Percentiles rank a stretch among this genome's conserved stretches.
Evolutionary conservation across 306 rosid species (phyloP).

Genomic region (Casuarina glauca): DNA sequence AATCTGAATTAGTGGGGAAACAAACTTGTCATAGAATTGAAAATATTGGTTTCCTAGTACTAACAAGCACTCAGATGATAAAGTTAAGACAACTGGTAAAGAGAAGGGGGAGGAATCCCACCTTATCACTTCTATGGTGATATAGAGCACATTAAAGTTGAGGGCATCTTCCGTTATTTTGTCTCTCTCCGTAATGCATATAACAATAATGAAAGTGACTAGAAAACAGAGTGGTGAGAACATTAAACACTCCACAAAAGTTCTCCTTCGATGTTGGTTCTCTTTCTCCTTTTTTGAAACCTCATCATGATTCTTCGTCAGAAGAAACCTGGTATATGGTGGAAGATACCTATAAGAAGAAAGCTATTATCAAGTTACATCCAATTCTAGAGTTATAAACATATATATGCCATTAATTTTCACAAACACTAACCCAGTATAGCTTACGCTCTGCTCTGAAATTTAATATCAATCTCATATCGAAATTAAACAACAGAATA

Average conservation of each 20-base stretch:
- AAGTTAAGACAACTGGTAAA: too few species aligned
- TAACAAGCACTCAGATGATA: too few species aligned
- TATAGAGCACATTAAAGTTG: conserved; percentile 58
- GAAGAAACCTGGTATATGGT: conserved; percentile 51
- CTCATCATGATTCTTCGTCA: conserved; percentile 18
- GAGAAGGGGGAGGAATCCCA: not conserved
- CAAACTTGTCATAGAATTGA: too few species aligned
- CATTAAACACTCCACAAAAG: conserved; percentile 29
- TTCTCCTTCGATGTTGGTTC: conserved; percentile 1
- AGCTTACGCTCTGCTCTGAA: too few species aligned
- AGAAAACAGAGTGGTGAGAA: conserved; percentile 65
- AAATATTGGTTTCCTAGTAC: too few species aligned
- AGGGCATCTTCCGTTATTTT: conserved; percentile 68
- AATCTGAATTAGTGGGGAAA: too few species aligned
- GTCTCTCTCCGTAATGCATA: conserved; percentile 62
- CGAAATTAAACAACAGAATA: too few species aligned
- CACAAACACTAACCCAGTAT: too few species aligned
- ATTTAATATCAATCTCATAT: too few species aligned
- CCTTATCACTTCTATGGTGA: conserved; percentile 65
- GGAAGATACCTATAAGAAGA: conserved; percentile 58
- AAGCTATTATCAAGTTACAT: too few species aligned
- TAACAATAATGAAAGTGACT: conserved; percentile 52
- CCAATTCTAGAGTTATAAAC: too few species aligned
- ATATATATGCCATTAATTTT: too few species aligned
- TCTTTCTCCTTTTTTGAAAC: conserved; percentile 9